These are phyloP conservation scores for Globisporangium middletonii DNA, from an alignment of 352 stramenopile genomes.

Conservation along the genomic window DNA sequence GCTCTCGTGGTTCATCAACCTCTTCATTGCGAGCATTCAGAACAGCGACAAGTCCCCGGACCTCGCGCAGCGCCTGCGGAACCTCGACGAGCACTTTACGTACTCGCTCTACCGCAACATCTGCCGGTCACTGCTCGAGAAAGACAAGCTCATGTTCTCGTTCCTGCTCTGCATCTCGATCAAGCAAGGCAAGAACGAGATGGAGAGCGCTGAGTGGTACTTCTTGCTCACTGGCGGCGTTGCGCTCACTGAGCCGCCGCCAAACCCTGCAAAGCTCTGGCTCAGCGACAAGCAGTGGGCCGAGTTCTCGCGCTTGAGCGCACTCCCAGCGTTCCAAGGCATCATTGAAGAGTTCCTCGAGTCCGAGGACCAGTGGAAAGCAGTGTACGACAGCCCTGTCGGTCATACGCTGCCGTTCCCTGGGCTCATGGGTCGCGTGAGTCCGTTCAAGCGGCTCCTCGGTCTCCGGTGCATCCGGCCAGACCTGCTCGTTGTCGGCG, in stretches of 20 bases:
- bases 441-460: conserved; percentile 69
- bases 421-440: conserved; percentile 47
- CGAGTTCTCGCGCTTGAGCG: conserved; percentile 87
- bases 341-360: conserved; percentile 83
- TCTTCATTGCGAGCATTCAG: conserved; percentile 88
- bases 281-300: conserved; percentile 91
- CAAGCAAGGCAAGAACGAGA: conserved; percentile 68
- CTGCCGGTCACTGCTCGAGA: conserved; percentile 90
- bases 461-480: conserved; percentile 79
- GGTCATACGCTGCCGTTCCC: conserved; percentile 81
- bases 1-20: conserved; percentile 90
- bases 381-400: conserved; percentile 81
- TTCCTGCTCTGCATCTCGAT: conserved; percentile 88
- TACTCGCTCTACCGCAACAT: conserved; percentile 92
- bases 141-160: conserved; percentile 93
- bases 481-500: conserved; percentile 82
- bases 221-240: conserved; percentile 93
- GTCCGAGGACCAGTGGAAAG: conserved; percentile 78
- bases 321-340: conserved; percentile 66
- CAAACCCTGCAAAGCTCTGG: conserved; percentile 88
- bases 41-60: conserved; percentile 77
- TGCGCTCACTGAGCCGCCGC: conserved; percentile 84
- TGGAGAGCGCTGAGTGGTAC: conserved; percentile 88
- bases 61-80: conserved; percentile 66
- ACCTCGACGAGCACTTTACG: conserved; percentile 88